Evolutionary conservation across 148 eudicot genomes (phyloP), one percentile per base, ranked within the genome.

Genomic region (Fagopyrum esculentum): DNA sequence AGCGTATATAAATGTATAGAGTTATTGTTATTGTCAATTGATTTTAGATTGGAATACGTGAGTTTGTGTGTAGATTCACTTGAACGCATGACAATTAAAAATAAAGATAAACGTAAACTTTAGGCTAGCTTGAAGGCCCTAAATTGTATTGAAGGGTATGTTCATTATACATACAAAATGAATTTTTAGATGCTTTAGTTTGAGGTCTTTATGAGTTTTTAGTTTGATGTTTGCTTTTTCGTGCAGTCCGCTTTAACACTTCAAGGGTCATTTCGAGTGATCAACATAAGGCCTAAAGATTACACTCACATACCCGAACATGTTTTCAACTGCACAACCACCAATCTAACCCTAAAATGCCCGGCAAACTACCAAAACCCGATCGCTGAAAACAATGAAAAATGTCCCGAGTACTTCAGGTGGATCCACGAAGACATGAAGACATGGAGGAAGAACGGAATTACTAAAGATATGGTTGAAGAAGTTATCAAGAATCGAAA

Each of bases 361-460:
- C 85, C 85, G 40, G 45, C 64, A 49, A 47, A 82, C 66, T 85
- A 85, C 44, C 85, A 77, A 9, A 49, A 71, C 19, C 15, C 76
- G 50, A 74, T 3, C 50, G 10, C 45, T 19, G 40, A 35, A 45
- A 64, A n/a, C 77, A 73, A 22, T 54, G 75, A 35, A 51, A 29
- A 66, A 3, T 86, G 89, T 50, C 89, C 89, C 8, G 85, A 84
- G 2, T 84, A 84, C 82, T 86, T 86, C 79, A 71, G 79, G 48
- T 86, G 89, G 89, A 84, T 86, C 69, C 87, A 86, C 46, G 87
- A 86, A 72, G 89, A 86, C 71, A 80, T 84, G 9, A 76, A 79
- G 15, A 83, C 87, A 0, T 86, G 89, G 89, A 80, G 35, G 61
- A 80, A 68, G 63, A 51, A 71, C 15, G 85, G 89, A 19, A 86